Conservation (phyloP, 106 monocot species). For the Acorus calamus region DNA sequence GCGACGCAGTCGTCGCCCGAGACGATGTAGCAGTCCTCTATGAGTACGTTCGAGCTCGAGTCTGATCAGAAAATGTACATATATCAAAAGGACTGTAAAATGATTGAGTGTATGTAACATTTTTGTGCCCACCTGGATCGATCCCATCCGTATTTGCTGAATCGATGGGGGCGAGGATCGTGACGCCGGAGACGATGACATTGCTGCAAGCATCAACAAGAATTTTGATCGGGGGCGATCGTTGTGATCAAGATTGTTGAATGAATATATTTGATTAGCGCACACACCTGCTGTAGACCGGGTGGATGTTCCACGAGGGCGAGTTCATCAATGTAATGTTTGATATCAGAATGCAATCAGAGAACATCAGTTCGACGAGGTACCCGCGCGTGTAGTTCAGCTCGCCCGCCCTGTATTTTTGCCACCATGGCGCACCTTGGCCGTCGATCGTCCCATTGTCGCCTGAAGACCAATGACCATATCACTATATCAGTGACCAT, state of each 20-base stretch:
- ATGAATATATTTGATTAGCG: not conserved
- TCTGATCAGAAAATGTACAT: constrained; percentile 25
- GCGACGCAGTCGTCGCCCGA: constrained; percentile 91
- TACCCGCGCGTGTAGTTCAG: constrained; percentile 59
- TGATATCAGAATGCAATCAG: constrained; percentile 45
- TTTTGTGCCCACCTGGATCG: constrained; percentile 42
- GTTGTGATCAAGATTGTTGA: not conserved
- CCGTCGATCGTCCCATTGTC: constrained; percentile 75
- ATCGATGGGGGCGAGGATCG: constrained; percentile 67
- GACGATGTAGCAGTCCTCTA: constrained; percentile 81
- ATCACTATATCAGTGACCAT: too few relatives aligned
- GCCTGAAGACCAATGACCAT: constrained; percentile 14
- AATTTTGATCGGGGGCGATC: not conserved
- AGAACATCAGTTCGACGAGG: constrained; percentile 56
- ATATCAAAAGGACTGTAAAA: not conserved
- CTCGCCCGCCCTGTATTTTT: constrained; percentile 50
- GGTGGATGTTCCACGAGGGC: constrained; percentile 66
- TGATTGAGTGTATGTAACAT: too few relatives aligned
- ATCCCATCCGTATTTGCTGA: constrained; percentile 98
- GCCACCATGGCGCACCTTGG: constrained; percentile 77
- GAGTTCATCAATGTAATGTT: constrained; percentile 61
- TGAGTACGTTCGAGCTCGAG: constrained; percentile 67
- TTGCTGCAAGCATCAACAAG: constrained; percentile 35
- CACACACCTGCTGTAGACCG: constrained; percentile 64
- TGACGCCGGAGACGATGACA: constrained; percentile 60